Evolutionary conservation across 805 yeast species (phyloP), one percentile per base, ranked within the genome.

Genomic region (Lipomyces starkeyi): DNA sequence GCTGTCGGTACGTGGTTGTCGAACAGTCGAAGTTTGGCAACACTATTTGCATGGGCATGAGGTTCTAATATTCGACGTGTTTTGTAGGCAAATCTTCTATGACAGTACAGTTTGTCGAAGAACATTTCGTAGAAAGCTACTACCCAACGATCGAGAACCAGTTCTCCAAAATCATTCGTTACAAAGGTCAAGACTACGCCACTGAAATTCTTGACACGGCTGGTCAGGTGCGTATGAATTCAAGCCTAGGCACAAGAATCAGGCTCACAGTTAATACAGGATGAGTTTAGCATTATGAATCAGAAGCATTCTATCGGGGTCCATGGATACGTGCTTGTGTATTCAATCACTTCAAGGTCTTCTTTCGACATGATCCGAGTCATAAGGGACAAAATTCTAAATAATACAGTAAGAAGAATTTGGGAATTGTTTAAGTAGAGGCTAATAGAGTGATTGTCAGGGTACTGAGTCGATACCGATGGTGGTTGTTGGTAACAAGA

Each of bases 121-220:
- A 91, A 73, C 94, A 91, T 76, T 93, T 92, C 77, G 90, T 91
- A 29, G 97, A 93, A 78, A 84, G 89, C 43, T 92, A 93, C 79
- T 93, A 91, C 78, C 97, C 97, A 37, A 93, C 97, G 5, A 91
- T 91, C 70, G 96, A 91, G 77, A 91, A 91, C 78, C 93, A 90
- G 78, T 91, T 90, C 78, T 83, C 87, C 76, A 91, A 90, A 76
- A 83, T 84, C 47, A 83, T 92, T 75, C 83, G 83, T 67, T 86
- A 89, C 77, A 86, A 89, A 69, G 90, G 89, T 69, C 89, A 87
- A 73, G 91, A 89, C 63, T 93, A 90, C 76, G 88, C 88, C 63
- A 86, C 93, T 32, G 97, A 92, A 77, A 90, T 93, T 63, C 81
- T 92, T 68, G 98, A 93, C 76, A 93, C 97, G 0, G 97, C 97